Evolutionary conservation across 2,329 filamentous ascomycete genomes (phyloP).

Genomic region (Periconia digitata): DNA sequence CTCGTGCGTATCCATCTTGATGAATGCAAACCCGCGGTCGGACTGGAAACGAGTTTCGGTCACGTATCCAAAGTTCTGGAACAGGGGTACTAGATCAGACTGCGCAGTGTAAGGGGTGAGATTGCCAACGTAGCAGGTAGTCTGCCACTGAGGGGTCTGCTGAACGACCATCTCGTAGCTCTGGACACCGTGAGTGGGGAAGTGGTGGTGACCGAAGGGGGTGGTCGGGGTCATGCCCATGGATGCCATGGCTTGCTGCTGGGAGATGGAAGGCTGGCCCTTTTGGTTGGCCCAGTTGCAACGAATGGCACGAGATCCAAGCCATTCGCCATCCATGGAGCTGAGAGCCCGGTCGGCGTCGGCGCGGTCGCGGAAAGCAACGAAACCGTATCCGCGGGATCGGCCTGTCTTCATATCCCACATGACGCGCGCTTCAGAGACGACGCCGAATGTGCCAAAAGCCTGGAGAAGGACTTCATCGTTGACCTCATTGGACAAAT

Average conservation of each 20-base stretch:
- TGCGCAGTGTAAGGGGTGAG: slow-evolving; percentile 97
- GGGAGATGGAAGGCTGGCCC: slow-evolving; percentile 97
- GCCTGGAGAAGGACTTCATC: slow-evolving; percentile 92
- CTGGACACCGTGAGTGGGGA: slow-evolving; percentile 93
- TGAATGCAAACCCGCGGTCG: slow-evolving; percentile 95
- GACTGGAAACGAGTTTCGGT: slow-evolving; percentile 97
- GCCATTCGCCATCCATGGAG: slow-evolving; percentile 99
- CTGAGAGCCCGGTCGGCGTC: slow-evolving; percentile 96
- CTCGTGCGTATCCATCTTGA: slow-evolving; percentile 99
- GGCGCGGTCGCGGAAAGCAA: slow-evolving; percentile 89
- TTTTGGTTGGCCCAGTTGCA: slow-evolving; percentile 99
- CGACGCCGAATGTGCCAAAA: slow-evolving; percentile 91
- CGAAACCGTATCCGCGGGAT: slow-evolving; percentile 95
- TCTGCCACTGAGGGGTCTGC: slow-evolving; percentile 97
- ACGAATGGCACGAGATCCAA: slow-evolving; percentile 94
- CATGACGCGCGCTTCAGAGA: slow-evolving; percentile 98
- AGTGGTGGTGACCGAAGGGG: slow-evolving; percentile 94
- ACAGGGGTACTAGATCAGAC: slow-evolving; percentile 93
- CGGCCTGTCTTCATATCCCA: slow-evolving; percentile 99
- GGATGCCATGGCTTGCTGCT: slow-evolving; percentile 93
- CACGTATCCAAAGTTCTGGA: slow-evolving; percentile 98
- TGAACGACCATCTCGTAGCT: slow-evolving; percentile 96
- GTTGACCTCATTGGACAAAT: slow-evolving; percentile 97
- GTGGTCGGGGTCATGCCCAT: slow-evolving; percentile 99
- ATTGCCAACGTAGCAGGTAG: slow-evolving; percentile 97